Evolutionary conservation across 148 eudicot species (phyloP).

Genomic region (Rhododendron griersonianum): DNA sequence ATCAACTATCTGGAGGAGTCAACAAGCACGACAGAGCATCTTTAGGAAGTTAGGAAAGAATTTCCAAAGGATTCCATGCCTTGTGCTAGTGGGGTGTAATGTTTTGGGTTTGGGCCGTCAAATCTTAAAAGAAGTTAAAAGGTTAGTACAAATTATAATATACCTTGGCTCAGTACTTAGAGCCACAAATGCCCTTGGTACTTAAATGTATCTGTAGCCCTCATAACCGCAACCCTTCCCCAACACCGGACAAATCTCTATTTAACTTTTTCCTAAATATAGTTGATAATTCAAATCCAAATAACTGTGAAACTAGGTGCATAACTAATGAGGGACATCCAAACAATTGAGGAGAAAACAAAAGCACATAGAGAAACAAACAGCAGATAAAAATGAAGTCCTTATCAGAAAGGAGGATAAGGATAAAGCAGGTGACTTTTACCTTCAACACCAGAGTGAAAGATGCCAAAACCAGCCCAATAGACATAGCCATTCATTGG

Average conservation of each 20-base stretch:
- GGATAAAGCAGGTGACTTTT: slow-evolving; percentile 9
- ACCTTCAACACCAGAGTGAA: slow-evolving; percentile 99
- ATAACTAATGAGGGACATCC: background rate
- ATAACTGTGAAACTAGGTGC: background rate
- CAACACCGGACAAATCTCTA: background rate
- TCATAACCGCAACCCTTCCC: background rate
- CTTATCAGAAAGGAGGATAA: background rate
- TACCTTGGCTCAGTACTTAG: background rate
- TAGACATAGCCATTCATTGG: slow-evolving; percentile 86
- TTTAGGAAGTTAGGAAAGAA: background rate
- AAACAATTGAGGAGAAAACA: background rate
- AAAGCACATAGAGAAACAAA: background rate
- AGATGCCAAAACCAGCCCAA: slow-evolving; percentile 94
- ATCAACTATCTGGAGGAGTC: background rate
- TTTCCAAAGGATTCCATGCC: background rate
- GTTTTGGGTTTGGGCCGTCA: background rate
- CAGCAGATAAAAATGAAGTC: background rate
- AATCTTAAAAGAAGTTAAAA: background rate
- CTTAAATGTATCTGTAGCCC: background rate
- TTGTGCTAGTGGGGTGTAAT: background rate
- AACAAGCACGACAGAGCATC: slow-evolving; percentile 2
- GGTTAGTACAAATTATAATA: background rate
- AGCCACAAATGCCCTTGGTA: background rate
- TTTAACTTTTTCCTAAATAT: background rate
- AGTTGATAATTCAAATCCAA: background rate